A percentile compares a stretch with the other conserved stretches of the same genome.
These are phyloP conservation scores for Kwoniella shandongensis DNA, from an alignment of 768 basidiomycete genomes.

Conservation along the genomic window DNA sequence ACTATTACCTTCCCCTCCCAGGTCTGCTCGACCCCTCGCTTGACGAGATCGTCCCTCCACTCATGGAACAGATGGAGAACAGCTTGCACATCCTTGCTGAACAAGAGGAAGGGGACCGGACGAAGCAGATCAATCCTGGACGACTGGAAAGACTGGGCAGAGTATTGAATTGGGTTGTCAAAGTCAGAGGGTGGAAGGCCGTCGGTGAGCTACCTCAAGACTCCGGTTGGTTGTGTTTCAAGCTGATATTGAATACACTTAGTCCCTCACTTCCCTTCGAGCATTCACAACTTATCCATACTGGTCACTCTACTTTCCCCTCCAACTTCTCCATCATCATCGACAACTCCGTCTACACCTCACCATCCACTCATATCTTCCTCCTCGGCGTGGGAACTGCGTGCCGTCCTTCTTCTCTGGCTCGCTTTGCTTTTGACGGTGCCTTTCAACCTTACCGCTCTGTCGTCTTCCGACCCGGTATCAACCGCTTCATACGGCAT, in stretches of 20 bases:
- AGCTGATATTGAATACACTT: conserved; percentile 11
- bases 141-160: conserved; percentile 57
- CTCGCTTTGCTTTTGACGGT: conserved; percentile 90
- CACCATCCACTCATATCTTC: conserved; percentile 37
- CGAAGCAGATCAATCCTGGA: conserved; percentile 45
- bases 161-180: conserved; percentile 72
- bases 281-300: conserved; percentile 75
- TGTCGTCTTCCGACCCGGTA: conserved; percentile 61
- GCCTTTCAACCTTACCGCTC: conserved; percentile 85
- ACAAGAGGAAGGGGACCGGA: conserved; percentile 48
- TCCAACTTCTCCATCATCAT: conserved; percentile 44
- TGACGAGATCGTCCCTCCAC: conserved; percentile 72
- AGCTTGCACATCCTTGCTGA: conserved; percentile 54
- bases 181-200: conserved; percentile 84
- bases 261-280: conserved; percentile 95
- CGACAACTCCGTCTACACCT: conserved; percentile 56
- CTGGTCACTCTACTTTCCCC: conserved; percentile 66
- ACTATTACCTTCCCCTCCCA: conserved; percentile 87
- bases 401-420: conserved; percentile 85
- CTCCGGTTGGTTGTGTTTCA: not conserved
- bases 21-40: conserved; percentile 89
- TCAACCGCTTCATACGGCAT: conserved; percentile 45
- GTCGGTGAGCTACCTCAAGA: conserved; percentile 64
- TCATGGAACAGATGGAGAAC: conserved; percentile 61
- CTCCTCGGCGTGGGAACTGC: conserved; percentile 68